These are phyloP conservation scores for Rhodotorula graminis DNA, from an alignment of 768 basidiomycete genomes.

Conservation along the genomic window DNA sequence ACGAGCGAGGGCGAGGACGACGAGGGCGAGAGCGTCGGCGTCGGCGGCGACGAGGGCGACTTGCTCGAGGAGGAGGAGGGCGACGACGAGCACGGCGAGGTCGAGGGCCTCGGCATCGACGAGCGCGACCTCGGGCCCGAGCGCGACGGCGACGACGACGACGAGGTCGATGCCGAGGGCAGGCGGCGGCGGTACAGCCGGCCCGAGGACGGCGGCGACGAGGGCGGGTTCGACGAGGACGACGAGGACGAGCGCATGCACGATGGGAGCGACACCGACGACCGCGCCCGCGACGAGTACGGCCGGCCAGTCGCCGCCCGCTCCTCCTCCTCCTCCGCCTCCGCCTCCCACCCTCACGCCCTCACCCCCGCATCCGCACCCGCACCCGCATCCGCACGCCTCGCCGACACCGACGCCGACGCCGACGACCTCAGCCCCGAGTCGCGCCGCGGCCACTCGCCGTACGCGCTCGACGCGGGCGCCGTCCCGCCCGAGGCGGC, in stretches of 20 bases:
- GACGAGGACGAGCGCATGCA: neutral
- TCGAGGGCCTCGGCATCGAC: constrained; percentile 2
- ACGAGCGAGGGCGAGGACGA: constrained; percentile 46
- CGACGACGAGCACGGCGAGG: constrained; percentile 16
- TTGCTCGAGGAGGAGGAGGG: neutral
- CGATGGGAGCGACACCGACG: constrained; percentile 36
- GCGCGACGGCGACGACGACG: neutral
- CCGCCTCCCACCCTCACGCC: neutral
- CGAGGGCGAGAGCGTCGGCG: constrained; percentile 5
- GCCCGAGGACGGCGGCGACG: neutral
- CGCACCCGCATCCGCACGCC: neutral
- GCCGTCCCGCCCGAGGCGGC: neutral
- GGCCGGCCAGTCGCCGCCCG: neutral
- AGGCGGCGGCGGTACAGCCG: neutral
- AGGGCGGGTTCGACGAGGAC: constrained; percentile 15
- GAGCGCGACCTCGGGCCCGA: neutral
- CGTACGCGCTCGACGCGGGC: neutral
- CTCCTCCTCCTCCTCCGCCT: too few relatives aligned
- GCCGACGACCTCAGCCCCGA: neutral
- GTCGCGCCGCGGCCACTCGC: neutral
- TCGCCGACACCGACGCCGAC: constrained; percentile 12
- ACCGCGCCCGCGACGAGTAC: constrained; percentile 10
- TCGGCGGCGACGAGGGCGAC: constrained; percentile 5
- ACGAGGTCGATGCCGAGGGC: constrained; percentile 2
- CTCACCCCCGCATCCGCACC: neutral